Evolutionary conservation across 352 stramenopile species (phyloP).

Genomic region (Globisporangium orthogonon): DNA sequence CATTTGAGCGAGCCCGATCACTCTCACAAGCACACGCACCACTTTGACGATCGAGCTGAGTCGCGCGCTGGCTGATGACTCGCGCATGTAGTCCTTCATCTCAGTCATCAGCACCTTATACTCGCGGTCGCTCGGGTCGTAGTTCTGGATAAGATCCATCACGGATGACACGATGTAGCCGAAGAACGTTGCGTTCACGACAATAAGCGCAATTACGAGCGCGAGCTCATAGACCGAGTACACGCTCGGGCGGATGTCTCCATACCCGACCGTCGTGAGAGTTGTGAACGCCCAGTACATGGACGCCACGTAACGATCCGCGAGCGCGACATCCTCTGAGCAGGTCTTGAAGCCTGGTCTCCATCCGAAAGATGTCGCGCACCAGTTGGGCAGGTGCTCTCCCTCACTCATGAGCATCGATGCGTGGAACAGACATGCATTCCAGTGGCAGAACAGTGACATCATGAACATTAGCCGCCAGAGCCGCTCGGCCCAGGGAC

Average conservation of each 20-base stretch:
- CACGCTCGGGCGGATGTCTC: constrained; percentile 64
- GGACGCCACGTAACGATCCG: constrained; percentile 67
- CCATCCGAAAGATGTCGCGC: constrained; percentile 28
- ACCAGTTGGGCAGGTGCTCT: constrained; percentile 42
- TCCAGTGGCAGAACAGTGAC: constrained; percentile 80
- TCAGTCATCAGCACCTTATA: constrained; percentile 71
- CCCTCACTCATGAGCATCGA: constrained; percentile 65
- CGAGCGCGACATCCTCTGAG: constrained; percentile 24
- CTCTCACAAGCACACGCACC: constrained; percentile 18
- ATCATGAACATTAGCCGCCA: constrained; percentile 70
- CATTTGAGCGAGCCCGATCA: too few species aligned
- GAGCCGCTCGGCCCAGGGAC: constrained; percentile 66
- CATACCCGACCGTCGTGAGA: constrained; percentile 88
- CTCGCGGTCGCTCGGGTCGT: constrained; percentile 71
- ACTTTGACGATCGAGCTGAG: constrained; percentile 69
- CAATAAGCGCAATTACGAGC: constrained; percentile 70
- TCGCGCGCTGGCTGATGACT: constrained; percentile 42
- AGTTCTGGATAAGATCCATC: constrained; percentile 76
- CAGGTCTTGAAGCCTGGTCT: constrained; percentile 21
- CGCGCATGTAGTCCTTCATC: constrained; percentile 84
- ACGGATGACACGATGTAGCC: constrained; percentile 79
- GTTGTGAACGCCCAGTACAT: constrained; percentile 91
- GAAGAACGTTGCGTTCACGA: constrained; percentile 78
- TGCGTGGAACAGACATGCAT: constrained; percentile 74
- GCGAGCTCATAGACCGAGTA: constrained; percentile 68